phyloP scores from a whole-genome alignment of 192 early-diverging fungal species.

The Linnemannia schmuckeri region DNA sequence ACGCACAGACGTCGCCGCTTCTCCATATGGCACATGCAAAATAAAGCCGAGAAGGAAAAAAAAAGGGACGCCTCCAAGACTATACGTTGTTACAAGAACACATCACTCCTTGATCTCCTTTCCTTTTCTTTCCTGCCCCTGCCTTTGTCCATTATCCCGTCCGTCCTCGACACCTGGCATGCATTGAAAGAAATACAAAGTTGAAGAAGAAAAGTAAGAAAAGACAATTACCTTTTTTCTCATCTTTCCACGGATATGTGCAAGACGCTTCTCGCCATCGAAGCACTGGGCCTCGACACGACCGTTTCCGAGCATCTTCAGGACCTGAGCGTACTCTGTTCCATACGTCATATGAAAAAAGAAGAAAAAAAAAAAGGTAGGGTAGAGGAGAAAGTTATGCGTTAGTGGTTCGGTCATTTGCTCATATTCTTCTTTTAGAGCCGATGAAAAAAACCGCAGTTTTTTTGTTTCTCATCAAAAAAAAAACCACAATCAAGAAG shows the following conservation, averaged over 20 bases:
- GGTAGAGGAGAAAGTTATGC: neutral
- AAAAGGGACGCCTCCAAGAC: neutral
- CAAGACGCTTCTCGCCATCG: slow-evolving; percentile 91
- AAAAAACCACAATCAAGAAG: neutral
- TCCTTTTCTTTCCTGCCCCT: neutral
- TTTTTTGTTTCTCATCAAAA: neutral
- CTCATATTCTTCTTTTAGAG: neutral
- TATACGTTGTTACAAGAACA: neutral
- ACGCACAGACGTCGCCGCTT: slow-evolving; percentile 11
- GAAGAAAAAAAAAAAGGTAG: neutral
- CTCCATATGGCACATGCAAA: neutral
- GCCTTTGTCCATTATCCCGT: neutral
- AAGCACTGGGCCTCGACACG: slow-evolving; percentile 91
- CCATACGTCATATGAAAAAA: neutral
- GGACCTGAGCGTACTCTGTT: slow-evolving; percentile 92
- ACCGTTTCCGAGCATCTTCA: slow-evolving; percentile 97
- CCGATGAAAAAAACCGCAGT: neutral
- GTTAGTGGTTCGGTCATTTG: neutral
- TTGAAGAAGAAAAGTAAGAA: neutral
- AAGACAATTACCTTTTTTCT: slow-evolving; percentile 86
- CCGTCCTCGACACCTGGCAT: neutral
- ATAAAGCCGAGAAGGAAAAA: neutral
- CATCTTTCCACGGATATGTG: slow-evolving; percentile 97
- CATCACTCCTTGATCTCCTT: neutral
- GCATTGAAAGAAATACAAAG: neutral